Percentiles rank a stretch among this genome's conserved stretches.
Evolutionary conservation across 2,329 filamentous ascomycete species (phyloP).

Genomic region (Escovopsis sp.): DNA sequence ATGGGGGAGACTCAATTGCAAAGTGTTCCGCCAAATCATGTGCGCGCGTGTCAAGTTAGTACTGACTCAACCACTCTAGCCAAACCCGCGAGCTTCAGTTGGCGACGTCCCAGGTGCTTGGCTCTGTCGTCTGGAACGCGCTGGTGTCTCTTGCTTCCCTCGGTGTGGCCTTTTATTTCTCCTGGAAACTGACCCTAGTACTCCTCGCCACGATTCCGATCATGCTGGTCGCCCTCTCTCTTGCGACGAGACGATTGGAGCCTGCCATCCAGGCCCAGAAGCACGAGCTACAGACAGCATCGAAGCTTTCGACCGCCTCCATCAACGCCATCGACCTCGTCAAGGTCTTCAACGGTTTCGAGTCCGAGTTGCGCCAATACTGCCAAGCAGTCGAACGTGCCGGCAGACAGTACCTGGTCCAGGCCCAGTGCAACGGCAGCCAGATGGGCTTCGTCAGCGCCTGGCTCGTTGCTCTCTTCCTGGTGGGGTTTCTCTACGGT

Average conservation of each 20-base stretch:
- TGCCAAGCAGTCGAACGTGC: slow-evolving; percentile 39
- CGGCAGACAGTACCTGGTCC: slow-evolving; percentile 47
- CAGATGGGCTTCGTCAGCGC: slow-evolving; percentile 64
- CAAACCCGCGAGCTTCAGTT: slow-evolving; percentile 71
- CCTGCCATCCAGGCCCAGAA: slow-evolving; percentile 57
- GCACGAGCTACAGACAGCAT: slow-evolving; percentile 49
- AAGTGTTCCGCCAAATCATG: too few relatives aligned
- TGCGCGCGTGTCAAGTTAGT: not conserved
- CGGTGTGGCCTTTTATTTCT: slow-evolving; percentile 59
- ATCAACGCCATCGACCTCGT: slow-evolving; percentile 68
- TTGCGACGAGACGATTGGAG: slow-evolving; percentile 47
- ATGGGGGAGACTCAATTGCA: not conserved
- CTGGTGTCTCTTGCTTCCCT: slow-evolving; percentile 53
- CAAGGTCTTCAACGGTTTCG: slow-evolving; percentile 70
- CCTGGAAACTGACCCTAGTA: slow-evolving; percentile 73
- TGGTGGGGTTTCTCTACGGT: slow-evolving; percentile 84
- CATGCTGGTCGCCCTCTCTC: slow-evolving; percentile 42
- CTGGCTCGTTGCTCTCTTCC: slow-evolving; percentile 65
- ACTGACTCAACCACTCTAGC: slow-evolving; percentile 27
- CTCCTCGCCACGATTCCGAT: slow-evolving; percentile 61
- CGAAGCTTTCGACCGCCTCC: slow-evolving; percentile 56
- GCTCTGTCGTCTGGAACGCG: slow-evolving; percentile 49
- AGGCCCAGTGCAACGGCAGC: slow-evolving; percentile 52
- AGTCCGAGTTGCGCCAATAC: slow-evolving; percentile 56
- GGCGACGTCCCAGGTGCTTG: slow-evolving; percentile 66